Percentiles rank a stretch among this genome's conserved stretches.
These are phyloP conservation scores for Cystobasidium tubakii DNA, from an alignment of 768 basidiomycete genomes.

Conservation along the genomic window DNA sequence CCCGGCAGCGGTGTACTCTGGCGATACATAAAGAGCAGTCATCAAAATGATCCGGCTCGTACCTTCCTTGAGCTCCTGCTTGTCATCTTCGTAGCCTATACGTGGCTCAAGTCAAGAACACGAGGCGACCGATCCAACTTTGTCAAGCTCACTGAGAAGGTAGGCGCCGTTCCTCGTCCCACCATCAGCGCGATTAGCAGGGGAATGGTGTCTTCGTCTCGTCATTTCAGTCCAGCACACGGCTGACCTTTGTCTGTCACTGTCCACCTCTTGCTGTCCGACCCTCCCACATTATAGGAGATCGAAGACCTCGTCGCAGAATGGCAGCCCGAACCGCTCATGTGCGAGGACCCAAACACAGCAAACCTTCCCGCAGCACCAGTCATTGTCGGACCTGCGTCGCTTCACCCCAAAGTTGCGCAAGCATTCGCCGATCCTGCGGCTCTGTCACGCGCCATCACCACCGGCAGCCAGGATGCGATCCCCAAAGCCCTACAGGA, in stretches of 20 bases:
- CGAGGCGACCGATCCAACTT: conserved; percentile 79
- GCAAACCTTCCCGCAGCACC: conserved; percentile 70
- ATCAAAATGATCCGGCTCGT: conserved; percentile 90
- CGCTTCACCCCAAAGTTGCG: conserved; percentile 72
- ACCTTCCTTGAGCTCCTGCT: conserved; percentile 84
- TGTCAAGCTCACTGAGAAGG: conserved; percentile 85
- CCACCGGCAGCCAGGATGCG: not conserved
- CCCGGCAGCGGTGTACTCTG: conserved; percentile 48
- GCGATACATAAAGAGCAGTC: conserved; percentile 60
- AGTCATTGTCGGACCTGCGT: conserved; percentile 69
- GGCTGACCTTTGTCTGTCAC: not conserved
- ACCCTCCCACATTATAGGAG: conserved; percentile 60
- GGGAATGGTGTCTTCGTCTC: not conserved
- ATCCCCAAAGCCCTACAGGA: conserved; percentile 7
- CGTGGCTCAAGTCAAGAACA: conserved; percentile 81
- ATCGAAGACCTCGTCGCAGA: conserved; percentile 93
- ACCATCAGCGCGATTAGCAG: not conserved
- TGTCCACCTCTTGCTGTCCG: not conserved
- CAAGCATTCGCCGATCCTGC: conserved; percentile 38
- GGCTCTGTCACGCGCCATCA: conserved; percentile 6
- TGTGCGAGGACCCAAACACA: conserved; percentile 57
- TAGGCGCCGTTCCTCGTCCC: conserved; percentile 48
- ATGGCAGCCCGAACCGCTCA: conserved; percentile 82
- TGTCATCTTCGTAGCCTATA: conserved; percentile 77
- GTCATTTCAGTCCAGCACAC: not conserved